A percentile compares a stretch with the other conserved stretches of the same genome.
Conservation (phyloP, 805 yeast genomes). For the Kodamaea lidongshanica region DNA sequence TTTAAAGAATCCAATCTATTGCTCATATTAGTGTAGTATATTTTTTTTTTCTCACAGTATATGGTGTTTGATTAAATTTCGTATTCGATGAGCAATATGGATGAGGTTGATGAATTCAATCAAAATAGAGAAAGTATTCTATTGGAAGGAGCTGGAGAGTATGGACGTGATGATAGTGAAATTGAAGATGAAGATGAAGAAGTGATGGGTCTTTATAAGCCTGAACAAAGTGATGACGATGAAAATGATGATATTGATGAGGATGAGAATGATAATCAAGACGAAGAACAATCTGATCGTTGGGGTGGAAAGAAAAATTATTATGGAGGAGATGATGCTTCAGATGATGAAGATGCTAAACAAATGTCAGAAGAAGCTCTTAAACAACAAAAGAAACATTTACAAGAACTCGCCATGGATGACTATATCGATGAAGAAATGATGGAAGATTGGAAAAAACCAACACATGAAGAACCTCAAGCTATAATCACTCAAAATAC, state of each 20-base stretch:
- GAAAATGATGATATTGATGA: slow-evolving; percentile 43
- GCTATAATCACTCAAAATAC: slow-evolving; percentile 14
- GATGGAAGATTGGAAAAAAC: slow-evolving; percentile 71
- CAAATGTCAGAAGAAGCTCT: slow-evolving; percentile 84
- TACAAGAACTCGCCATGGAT: slow-evolving; percentile 60
- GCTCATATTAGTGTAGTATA: slow-evolving; percentile 23
- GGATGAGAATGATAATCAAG: slow-evolving; percentile 26
- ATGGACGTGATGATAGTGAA: slow-evolving; percentile 12
- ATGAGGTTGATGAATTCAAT: slow-evolving; percentile 67
- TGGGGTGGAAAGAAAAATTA: slow-evolving; percentile 44
- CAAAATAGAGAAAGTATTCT: slow-evolving; percentile 52
- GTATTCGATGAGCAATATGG: too few species aligned
- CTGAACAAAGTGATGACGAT: slow-evolving; percentile 38
- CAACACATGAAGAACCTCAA: slow-evolving; percentile 41
- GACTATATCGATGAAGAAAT: slow-evolving; percentile 62
- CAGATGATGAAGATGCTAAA: slow-evolving; percentile 71
- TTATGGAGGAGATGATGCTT: slow-evolving; percentile 54
- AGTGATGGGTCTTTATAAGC: slow-evolving; percentile 33
- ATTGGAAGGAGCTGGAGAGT: slow-evolving; percentile 51
- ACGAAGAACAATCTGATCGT: slow-evolving; percentile 23
- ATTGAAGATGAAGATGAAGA: slow-evolving; percentile 46
- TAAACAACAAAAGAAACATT: slow-evolving; percentile 68
- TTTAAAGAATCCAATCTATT: slow-evolving; percentile 38
- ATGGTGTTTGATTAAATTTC: too few species aligned
- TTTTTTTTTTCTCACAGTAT: too few species aligned